These are phyloP conservation scores for Talaromyces ruber DNA, from an alignment of 495 filamentous ascomycete genomes.

Conservation along the genomic window DNA sequence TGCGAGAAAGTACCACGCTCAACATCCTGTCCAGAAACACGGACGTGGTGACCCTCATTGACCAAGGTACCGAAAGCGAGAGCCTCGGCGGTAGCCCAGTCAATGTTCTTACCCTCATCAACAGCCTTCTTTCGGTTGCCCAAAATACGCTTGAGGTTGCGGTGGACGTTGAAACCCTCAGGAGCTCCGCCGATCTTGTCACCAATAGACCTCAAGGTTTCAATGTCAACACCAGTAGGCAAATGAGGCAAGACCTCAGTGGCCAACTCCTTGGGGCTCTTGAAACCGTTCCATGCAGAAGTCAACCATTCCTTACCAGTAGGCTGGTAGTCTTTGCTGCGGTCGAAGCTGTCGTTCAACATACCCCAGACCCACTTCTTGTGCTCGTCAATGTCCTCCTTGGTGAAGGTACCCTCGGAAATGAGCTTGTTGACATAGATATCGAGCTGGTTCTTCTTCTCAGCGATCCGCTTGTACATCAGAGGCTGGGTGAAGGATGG, in stretches of 20 bases:
- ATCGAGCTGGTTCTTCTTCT: slow-evolving; percentile 71
- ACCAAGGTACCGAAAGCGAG: slow-evolving; percentile 90
- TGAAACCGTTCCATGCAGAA: slow-evolving; percentile 98
- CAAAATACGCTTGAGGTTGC: slow-evolving; percentile 95
- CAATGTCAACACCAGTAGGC: slow-evolving; percentile 66
- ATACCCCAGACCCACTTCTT: slow-evolving; percentile 99
- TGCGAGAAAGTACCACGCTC: slow-evolving; percentile 99
- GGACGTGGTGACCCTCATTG: slow-evolving; percentile 88
- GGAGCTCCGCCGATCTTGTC: slow-evolving; percentile 65
- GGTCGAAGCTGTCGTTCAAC: slow-evolving; percentile 92
- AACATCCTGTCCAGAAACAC: slow-evolving; percentile 96
- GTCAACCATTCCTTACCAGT: slow-evolving; percentile 97
- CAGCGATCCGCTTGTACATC: slow-evolving; percentile 95
- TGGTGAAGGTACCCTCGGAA: slow-evolving; percentile 85
- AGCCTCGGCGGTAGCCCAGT: slow-evolving; percentile 96
- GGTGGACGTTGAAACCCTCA: slow-evolving; percentile 80
- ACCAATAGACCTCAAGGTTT: slow-evolving; percentile 70
- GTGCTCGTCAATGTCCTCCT: slow-evolving; percentile 97
- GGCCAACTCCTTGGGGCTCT: slow-evolving; percentile 94
- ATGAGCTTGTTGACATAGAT: slow-evolving; percentile 85
- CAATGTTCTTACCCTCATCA: slow-evolving; percentile 85
- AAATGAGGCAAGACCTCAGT: slow-evolving; percentile 91
- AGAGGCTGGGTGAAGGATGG: slow-evolving; percentile 98
- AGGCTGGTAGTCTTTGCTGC: slow-evolving; percentile 95
- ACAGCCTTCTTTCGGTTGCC: slow-evolving; percentile 85